Evolutionary conservation across 2,329 filamentous ascomycete species (phyloP), one percentile per base, ranked within the genome.

Genomic region (Ceratocystis diversiconidia): DNA sequence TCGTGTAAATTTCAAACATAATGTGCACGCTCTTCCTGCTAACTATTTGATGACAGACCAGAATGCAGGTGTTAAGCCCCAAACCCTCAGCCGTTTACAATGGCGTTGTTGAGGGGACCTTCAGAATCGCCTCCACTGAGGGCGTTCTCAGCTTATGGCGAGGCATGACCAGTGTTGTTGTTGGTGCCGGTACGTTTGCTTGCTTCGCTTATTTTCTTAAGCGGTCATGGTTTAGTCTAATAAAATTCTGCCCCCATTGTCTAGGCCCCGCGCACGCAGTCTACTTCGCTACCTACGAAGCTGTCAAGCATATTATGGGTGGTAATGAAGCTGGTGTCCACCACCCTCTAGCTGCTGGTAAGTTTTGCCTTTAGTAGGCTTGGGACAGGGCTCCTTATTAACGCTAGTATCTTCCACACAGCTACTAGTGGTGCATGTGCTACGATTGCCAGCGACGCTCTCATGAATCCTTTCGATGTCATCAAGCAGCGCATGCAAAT

Each of bases 401-500:
- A 52, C 55, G 30, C 32, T 25, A 43, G 28, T n/a, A 10, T 22
- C 30, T 43, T 17, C 6, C n/a, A 25, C n/a, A 43, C 73, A 96
- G 94, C 90, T 68, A 87, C 90, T 69, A 96, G 91, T 73, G 94
- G 94, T 76, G 92, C 94, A 68, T 89, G 89, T 71, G 94, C 94
- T 69, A 97, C 94, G 6, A 96, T 97, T 74, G 90, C 92, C 44
- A 96, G 92, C 75, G 94, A 99, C 79, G 94, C 94, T 65, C 85
- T 99, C 70, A 99, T 99, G 94, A 99, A 97, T 74, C 94, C 94
- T 25, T 99, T 99, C 74, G 94, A 99, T 78, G 94, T 99, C 68
- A 96, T 99, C 79, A 99, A 99, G 78, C 94, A 99, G 76, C 89
- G 94, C 72, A 99, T 99, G 94, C 94, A 99, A 76, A 89, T 99